Base-by-base conservation (phyloP, 495 filamentous ascomycete species). In the Staphylotrichum longicolle region DNA sequence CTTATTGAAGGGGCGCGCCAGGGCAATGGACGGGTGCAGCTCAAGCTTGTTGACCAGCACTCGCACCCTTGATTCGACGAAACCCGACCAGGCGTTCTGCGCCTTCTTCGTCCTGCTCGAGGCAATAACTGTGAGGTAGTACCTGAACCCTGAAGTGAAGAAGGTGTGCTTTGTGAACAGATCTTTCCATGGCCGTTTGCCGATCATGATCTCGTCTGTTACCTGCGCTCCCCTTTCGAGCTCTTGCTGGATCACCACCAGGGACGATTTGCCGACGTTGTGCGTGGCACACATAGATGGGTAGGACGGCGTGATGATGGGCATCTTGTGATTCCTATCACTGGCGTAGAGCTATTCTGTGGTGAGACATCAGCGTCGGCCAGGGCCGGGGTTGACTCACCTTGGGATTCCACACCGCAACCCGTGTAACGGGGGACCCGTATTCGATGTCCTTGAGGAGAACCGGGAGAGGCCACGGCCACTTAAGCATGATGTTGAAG, bases 201-300 rank as follows among this genome's bases (percentile, higher is more conserved):
- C 90, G 44, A 78, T 65, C 72, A 90, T 85, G 63, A 98, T 96
- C 68, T 88, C 85, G 37, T 88, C 85, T n/a, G 90, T 85, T 45
- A 98, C 86, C 42, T 88, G 78, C 44, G 85, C 83, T 20, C 86
- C 94, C 39, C 89, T 84, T 58, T 89, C 82, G 35, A 98, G 80
- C 66, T 98, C 94, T 10, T 86, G 82, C 57, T 90, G 81, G 65
- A 98, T 89, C 51, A 96, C 84, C 40, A 78, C 78, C 78, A 91
- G 93, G 1, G 93, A 95, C 1, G 92, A 96, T 66, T 82, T 77
- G 5, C 88, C 90, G 54, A 98, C 85, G 68, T 96, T 98, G 77
- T 96, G 93, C 0, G 93, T 96, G 3, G 95, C 87, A 69, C 93
- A 97, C 91, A 96, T 96, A 49, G 89, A 92, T 12, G 92, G 94